A percentile compares a stretch with the other conserved stretches of the same genome.
Evolutionary conservation across 2,329 filamentous ascomycete genomes (phyloP).

Genomic region (Xylariales sp.): DNA sequence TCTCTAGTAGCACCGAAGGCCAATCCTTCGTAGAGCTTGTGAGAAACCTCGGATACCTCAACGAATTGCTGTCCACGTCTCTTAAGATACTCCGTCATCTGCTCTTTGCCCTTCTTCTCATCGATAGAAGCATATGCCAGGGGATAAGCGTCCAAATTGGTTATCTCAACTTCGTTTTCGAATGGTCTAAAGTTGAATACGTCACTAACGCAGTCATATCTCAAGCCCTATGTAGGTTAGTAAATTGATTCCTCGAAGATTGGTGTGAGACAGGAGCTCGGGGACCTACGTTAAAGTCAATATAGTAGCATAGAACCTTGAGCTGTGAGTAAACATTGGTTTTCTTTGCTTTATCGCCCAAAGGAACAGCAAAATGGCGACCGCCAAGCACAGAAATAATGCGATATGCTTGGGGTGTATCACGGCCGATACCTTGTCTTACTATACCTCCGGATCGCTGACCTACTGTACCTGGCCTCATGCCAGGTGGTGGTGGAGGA

Average conservation of each 20-base stretch:
- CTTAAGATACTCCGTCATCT: conserved; percentile 5
- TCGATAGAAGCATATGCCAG: conserved; percentile 10
- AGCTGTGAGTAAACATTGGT: conserved; percentile 9
- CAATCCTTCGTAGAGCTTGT: conserved; percentile 24
- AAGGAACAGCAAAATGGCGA: neutral
- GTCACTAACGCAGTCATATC: conserved; percentile 16
- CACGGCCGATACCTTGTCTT: neutral
- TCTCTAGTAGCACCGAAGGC: neutral
- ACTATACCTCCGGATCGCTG: too few relatives aligned
- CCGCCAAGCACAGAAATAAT: neutral
- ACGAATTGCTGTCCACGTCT: conserved; percentile 16
- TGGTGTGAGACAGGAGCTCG: too few relatives aligned
- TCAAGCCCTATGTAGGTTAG: too few relatives aligned
- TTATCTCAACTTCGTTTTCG: conserved; percentile 19
- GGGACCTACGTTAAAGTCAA: conserved; percentile 26
- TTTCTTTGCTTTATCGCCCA: neutral
- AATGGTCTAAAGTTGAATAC: conserved; percentile 22
- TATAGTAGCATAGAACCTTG: conserved; percentile 17
- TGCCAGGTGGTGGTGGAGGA: neutral
- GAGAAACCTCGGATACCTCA: conserved; percentile 17
- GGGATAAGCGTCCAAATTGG: conserved; percentile 21
- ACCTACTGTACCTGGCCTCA: neutral
- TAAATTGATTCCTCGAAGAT: too few relatives aligned
- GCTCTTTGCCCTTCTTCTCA: neutral
- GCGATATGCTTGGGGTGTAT: conserved; percentile 8